phyloP scores from a whole-genome alignment of 2,329 filamentous ascomycete species.

The Claviceps humidiphila region DNA sequence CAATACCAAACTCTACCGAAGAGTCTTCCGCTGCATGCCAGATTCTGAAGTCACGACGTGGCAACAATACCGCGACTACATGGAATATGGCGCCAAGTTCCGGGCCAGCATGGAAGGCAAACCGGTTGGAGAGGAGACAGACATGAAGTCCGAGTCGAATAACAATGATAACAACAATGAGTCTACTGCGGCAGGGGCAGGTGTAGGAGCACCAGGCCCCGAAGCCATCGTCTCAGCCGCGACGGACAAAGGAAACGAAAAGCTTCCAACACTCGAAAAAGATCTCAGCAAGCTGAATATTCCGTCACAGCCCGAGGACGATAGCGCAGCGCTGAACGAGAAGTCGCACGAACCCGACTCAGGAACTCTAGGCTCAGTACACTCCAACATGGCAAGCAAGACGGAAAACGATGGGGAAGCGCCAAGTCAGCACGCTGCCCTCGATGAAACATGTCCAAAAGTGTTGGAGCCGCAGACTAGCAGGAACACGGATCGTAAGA shows the following conservation, averaged over 20 bases:
- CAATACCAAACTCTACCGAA: conserved; percentile 87
- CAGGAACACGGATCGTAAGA: conserved; percentile 33
- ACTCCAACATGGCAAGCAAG: conserved; percentile 19
- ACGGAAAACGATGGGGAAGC: neutral
- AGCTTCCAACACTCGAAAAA: conserved; percentile 9
- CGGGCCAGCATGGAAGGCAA: conserved; percentile 50
- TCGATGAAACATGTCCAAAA: conserved; percentile 26
- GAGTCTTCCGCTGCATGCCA: conserved; percentile 93
- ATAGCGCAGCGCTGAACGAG: conserved; percentile 22
- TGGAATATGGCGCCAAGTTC: conserved; percentile 66
- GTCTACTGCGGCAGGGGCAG: conserved; percentile 23
- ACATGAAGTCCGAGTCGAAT: conserved; percentile 26
- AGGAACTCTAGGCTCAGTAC: conserved; percentile 21
- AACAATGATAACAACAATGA: conserved; percentile 12
- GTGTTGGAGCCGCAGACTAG: conserved; percentile 23
- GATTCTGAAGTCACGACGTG: conserved; percentile 89
- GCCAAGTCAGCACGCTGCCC: conserved; percentile 30
- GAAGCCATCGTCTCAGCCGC: conserved; percentile 23
- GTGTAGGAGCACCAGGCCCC: conserved; percentile 29
- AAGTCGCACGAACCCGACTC: conserved; percentile 5
- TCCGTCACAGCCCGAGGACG: conserved; percentile 17
- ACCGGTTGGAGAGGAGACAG: conserved; percentile 34
- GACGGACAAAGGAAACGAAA: conserved; percentile 17
- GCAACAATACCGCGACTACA: conserved; percentile 82
- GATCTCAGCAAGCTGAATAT: conserved; percentile 20